Percentiles rank a stretch among this genome's conserved stretches.
phyloP scores from a whole-genome alignment of 768 basidiomycete species.

The Psilocybe azurescens region DNA sequence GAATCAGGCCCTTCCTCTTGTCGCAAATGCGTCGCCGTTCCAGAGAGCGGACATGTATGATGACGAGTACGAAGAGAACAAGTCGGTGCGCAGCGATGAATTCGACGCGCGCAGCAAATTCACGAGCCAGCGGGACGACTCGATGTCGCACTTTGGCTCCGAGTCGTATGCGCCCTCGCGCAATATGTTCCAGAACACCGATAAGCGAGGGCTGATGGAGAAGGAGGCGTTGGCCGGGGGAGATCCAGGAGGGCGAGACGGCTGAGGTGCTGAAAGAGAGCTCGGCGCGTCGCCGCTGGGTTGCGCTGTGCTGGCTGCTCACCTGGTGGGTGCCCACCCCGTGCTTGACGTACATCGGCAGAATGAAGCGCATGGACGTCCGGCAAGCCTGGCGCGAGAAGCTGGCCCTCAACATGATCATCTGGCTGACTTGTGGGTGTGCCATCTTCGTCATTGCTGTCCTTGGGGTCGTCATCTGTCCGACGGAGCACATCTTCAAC shows the following conservation, averaged over 20 bases:
- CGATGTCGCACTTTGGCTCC: constrained; percentile 82
- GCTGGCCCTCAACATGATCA: constrained; percentile 91
- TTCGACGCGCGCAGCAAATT: constrained; percentile 81
- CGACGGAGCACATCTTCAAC: constrained; percentile 91
- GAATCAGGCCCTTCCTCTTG: constrained; percentile 80
- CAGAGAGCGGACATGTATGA: constrained; percentile 78
- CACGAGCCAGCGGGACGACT: constrained; percentile 80
- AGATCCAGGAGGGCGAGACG: constrained; percentile 87
- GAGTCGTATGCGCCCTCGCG: constrained; percentile 94
- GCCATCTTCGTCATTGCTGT: constrained; percentile 93
- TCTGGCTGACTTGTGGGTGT: constrained; percentile 92
- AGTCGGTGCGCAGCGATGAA: constrained; percentile 76
- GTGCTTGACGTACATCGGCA: constrained; percentile 71
- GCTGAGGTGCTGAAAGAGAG: constrained; percentile 87
- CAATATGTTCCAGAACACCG: constrained; percentile 92
- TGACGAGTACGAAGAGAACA: constrained; percentile 77
- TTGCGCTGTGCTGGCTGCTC: constrained; percentile 83
- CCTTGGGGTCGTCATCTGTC: constrained; percentile 89
- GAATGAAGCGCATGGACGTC: constrained; percentile 95
- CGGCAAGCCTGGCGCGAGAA: constrained; percentile 99
- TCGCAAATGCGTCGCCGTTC: constrained; percentile 82
- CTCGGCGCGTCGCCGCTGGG: constrained; percentile 85
- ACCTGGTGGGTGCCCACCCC: constrained; percentile 92
- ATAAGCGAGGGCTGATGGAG: constrained; percentile 72
- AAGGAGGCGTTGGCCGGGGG: constrained; percentile 88